Evolutionary conservation across 2,329 filamentous ascomycete genomes (phyloP).

Genomic region (Pezizomycotina sp.): DNA sequence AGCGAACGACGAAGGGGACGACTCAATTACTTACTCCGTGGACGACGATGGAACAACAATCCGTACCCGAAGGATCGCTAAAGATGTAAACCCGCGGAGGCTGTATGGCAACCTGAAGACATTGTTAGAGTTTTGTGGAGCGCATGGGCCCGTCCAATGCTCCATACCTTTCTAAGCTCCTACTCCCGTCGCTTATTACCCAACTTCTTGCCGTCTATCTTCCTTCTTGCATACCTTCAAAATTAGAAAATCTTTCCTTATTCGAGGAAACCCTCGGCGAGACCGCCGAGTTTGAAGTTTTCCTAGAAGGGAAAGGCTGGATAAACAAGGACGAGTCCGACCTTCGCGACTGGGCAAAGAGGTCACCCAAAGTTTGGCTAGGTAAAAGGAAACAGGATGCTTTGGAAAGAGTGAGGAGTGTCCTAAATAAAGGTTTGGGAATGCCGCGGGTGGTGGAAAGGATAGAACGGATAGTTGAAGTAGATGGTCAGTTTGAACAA

Average conservation of each 20-base stretch:
- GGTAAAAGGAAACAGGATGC: conserved; percentile 64
- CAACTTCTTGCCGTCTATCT: conserved; percentile 60
- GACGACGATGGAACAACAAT: conserved; percentile 27
- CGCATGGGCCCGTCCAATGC: conserved; percentile 36
- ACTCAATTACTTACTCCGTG: conserved; percentile 27
- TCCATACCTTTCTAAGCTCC: conserved; percentile 44
- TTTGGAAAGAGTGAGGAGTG: conserved; percentile 54
- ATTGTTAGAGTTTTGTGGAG: conserved; percentile 37
- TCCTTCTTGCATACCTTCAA: conserved; percentile 56
- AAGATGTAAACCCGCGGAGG: conserved; percentile 14
- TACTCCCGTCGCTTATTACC: conserved; percentile 53
- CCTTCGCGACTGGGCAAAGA: conserved; percentile 62
- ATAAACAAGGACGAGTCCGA: conserved; percentile 36
- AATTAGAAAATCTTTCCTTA: conserved; percentile 49
- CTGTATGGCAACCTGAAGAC: background rate
- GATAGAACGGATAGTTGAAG: conserved; percentile 58
- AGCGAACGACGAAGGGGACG: conserved; percentile 9
- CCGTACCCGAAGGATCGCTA: conserved; percentile 26
- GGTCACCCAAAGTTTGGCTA: conserved; percentile 71
- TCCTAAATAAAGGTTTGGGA: conserved; percentile 51
- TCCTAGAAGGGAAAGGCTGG: conserved; percentile 47
- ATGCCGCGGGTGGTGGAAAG: conserved; percentile 57
- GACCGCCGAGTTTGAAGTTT: conserved; percentile 46
- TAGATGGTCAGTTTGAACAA: conserved; percentile 36
- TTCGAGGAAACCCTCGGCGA: conserved; percentile 57